These are phyloP conservation scores for Cladosporium sp. DNA, from an alignment of 2,329 filamentous ascomycete genomes.

Conservation along the genomic window DNA sequence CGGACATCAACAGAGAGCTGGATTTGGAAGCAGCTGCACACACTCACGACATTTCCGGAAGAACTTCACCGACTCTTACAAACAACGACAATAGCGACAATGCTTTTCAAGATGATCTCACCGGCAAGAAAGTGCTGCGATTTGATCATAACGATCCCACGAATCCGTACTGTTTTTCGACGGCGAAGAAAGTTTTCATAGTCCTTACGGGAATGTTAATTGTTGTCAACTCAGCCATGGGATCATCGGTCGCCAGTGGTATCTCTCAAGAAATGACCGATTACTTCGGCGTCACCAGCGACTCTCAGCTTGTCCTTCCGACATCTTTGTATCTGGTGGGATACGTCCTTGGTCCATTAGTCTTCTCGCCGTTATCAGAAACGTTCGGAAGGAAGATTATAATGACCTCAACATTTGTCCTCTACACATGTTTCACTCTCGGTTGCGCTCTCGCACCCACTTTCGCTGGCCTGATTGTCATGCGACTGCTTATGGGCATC, in stretches of 20 bases:
- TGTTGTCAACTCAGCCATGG: constrained; percentile 66
- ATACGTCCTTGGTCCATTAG: constrained; percentile 41
- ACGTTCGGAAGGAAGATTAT: constrained; percentile 43
- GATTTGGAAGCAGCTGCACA: constrained; percentile 1
- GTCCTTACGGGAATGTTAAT: constrained; percentile 53
- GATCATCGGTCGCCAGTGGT: constrained; percentile 61
- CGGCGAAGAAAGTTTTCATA: constrained; percentile 50
- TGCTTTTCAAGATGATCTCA: neutral
- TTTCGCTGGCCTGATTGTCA: constrained; percentile 41
- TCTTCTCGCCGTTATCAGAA: constrained; percentile 43
- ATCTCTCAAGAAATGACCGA: constrained; percentile 42
- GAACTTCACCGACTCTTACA: constrained; percentile 1
- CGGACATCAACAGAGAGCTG: constrained; percentile 6
- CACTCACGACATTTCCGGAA: constrained; percentile 1
- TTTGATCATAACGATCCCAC: constrained; percentile 34
- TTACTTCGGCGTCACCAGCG: constrained; percentile 53
- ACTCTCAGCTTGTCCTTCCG: constrained; percentile 42
- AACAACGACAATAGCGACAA: neutral
- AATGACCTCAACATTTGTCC: constrained; percentile 48
- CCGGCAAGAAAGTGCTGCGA: constrained; percentile 15
- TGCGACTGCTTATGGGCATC: constrained; percentile 41
- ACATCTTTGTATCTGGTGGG: constrained; percentile 50
- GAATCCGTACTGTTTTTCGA: constrained; percentile 32
- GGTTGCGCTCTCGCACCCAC: constrained; percentile 42
- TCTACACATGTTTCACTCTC: constrained; percentile 44